Conservation (phyloP, 2,329 filamentous ascomycete genomes). For the Fusarium domesticum region DNA sequence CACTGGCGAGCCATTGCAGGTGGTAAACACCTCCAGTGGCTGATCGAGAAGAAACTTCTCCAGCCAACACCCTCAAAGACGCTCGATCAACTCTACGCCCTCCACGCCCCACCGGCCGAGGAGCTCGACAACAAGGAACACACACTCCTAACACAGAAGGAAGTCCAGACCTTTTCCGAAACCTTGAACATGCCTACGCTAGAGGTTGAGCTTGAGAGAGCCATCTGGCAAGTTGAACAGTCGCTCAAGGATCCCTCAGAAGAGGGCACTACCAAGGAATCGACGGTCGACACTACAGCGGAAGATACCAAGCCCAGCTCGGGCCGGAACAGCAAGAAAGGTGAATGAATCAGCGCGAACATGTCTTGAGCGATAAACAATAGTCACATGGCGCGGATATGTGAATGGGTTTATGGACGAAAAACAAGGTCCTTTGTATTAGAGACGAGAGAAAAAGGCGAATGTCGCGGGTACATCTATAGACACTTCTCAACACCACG, state of each 20-base stretch:
- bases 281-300: constrained; percentile 12
- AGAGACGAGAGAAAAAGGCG: constrained; percentile 17
- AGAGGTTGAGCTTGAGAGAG: constrained; percentile 69
- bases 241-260: constrained; percentile 41
- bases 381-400: constrained; percentile 18
- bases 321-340: constrained; percentile 21
- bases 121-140: constrained; percentile 31
- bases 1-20: constrained; percentile 85
- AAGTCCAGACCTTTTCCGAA: constrained; percentile 57
- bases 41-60: constrained; percentile 71
- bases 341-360: constrained; percentile 18
- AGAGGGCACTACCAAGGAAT: constrained; percentile 9
- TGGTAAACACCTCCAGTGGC: constrained; percentile 78
- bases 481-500: constrained; percentile 25
- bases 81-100: constrained; percentile 71
- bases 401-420: constrained; percentile 9
- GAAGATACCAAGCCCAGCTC: constrained; percentile 11
- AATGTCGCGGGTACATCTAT: constrained; percentile 27
- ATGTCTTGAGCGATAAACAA: constrained; percentile 26
- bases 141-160: constrained; percentile 47
- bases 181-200: constrained; percentile 67
- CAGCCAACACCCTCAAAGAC: constrained; percentile 61
- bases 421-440: constrained; percentile 8
- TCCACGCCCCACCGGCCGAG: constrained; percentile 35
- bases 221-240: constrained; percentile 68